phyloP scores from a whole-genome alignment of 169 alveolate genomes.

The Plasmodium inui region DNA sequence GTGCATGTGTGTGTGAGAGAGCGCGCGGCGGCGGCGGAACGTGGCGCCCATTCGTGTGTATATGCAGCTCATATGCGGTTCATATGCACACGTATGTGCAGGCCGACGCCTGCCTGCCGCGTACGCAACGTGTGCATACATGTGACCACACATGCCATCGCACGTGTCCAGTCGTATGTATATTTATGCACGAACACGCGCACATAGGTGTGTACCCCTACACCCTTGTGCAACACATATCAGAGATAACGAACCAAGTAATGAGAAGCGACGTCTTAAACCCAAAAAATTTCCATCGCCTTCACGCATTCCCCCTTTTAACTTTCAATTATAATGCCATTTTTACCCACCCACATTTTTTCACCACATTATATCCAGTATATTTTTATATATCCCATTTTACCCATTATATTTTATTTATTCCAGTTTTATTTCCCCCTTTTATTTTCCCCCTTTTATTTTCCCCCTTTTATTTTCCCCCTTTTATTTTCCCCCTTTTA shows the following conservation, averaged over 20 bases:
- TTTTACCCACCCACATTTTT: background rate
- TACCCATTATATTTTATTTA: background rate
- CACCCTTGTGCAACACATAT: background rate
- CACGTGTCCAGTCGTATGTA: background rate
- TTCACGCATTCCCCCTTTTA: background rate
- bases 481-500: background rate
- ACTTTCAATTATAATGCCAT: conserved; percentile 46
- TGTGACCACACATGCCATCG: background rate
- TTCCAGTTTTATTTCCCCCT: background rate
- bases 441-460: no score
- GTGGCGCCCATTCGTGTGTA: background rate
- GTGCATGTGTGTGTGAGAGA: background rate
- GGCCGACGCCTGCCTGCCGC: background rate
- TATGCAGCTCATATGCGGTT: background rate
- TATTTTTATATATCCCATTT: background rate
- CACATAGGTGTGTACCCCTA: background rate
- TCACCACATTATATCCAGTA: background rate
- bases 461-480: background rate
- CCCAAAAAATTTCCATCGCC: background rate
- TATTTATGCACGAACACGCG: conserved; percentile 25
- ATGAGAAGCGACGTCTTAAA: conserved; percentile 21
- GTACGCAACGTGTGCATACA: background rate
- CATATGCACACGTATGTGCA: background rate
- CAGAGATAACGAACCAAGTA: conserved; percentile 2
- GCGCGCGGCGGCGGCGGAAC: background rate